phyloP scores from a whole-genome alignment of 768 basidiomycete genomes.

The Collybia nuda region DNA sequence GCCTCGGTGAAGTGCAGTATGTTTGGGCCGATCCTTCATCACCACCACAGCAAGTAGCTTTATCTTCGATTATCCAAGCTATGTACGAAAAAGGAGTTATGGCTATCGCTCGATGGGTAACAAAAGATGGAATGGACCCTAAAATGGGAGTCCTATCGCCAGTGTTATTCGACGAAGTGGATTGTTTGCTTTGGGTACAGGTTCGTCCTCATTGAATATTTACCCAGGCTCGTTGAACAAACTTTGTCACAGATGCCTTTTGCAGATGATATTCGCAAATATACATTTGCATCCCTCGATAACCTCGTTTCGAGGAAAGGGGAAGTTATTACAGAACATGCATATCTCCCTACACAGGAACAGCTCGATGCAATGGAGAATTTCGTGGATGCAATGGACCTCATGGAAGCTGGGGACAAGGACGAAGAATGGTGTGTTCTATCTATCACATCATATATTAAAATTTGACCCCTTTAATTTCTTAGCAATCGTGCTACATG shows the following conservation, averaged over 20 bases:
- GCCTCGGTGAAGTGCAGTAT: constrained; percentile 85
- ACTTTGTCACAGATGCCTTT: constrained; percentile 76
- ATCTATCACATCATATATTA: constrained; percentile 7
- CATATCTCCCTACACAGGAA: constrained; percentile 76
- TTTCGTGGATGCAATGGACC: constrained; percentile 88
- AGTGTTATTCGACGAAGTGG: constrained; percentile 59
- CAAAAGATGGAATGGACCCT: constrained; percentile 69
- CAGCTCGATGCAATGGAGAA: constrained; percentile 82
- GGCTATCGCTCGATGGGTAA: constrained; percentile 85
- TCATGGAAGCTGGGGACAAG: constrained; percentile 73
- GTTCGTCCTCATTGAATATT: constrained; percentile 36
- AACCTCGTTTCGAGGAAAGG: constrained; percentile 75
- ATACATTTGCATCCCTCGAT: constrained; percentile 81
- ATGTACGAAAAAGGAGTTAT: constrained; percentile 66
- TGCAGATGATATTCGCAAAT: constrained; percentile 89
- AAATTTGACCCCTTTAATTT: not conserved
- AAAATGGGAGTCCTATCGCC: constrained; percentile 84
- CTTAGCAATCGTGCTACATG: constrained; percentile 64
- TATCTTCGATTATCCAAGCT: constrained; percentile 85
- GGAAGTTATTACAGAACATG: constrained; percentile 70
- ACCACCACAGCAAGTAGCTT: constrained; percentile 73
- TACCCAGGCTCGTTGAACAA: not conserved
- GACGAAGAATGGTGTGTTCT: constrained; percentile 68
- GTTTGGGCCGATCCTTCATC: constrained; percentile 74
- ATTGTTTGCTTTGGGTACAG: constrained; percentile 83